Evolutionary conservation across 2,329 filamentous ascomycete genomes (phyloP), one percentile per base, ranked within the genome.

Genomic region (Aspergillus sp.): DNA sequence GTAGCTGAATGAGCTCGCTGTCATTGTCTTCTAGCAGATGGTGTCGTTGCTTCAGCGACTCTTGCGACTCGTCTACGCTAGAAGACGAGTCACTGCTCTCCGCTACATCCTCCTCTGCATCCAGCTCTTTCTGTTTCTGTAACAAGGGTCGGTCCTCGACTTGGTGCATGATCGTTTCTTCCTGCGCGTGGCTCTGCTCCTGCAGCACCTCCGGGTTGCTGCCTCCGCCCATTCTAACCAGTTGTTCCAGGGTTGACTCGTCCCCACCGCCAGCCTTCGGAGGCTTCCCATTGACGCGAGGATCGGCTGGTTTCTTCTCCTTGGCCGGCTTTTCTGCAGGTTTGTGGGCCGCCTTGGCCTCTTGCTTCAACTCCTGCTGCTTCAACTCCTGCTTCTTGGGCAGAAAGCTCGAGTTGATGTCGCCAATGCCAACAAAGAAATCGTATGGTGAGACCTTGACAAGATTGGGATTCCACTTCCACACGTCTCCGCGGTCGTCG

Each of bases 361-460:
- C 36, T 15, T 24, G 10, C 15, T 51, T 53, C 22, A 48, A 79
- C 69, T 46, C 29, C 6, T 5, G 73, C 61, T 37, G 72, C 32
- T 55, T 63, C 24, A 65, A 52, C 22, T 67, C 68, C 39, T 68
- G 67, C 41, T 75, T 78, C 58, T 93, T 93, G 0, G 91, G 91
- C 32, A 98, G 61, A 54, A 96, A 98, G 54, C 85, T 94, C 8
- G 89, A 93, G 65, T 98, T 98, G 68, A 98, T 98, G 59, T 98
- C 91, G 41, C 91, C 91, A 42, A 95, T 94, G 11, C 91, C 91
- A 36, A 93, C 85, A 64, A 96, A 98, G 62, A 98, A 98, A 57
- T 96, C 89, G 57, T 94, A 98, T 0, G 89, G 86, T 1, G 80
- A 79, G 20, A 98, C 91, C 56, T 93, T 94, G 64, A 98, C 86